A percentile compares a stretch with the other conserved stretches of the same genome.
phyloP scores from a whole-genome alignment of 2,329 filamentous ascomycete genomes.

The Aureobasidium musti region DNA sequence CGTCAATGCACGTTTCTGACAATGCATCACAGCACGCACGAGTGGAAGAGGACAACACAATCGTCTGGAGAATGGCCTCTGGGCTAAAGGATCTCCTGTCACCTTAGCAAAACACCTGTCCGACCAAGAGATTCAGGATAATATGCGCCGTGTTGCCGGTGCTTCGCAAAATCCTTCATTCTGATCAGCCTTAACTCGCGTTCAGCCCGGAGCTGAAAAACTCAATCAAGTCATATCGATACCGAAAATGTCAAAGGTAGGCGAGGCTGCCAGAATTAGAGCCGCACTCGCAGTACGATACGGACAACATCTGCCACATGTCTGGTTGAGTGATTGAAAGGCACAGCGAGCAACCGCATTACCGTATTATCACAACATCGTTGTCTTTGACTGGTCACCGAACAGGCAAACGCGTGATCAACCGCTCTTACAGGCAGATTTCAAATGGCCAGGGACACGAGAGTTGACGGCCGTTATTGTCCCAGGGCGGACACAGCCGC shows the following conservation, averaged over 20 bases:
- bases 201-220: slow-evolving; percentile 11
- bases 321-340: not conserved
- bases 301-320: not conserved
- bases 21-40: no score
- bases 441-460: not conserved
- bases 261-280: not conserved
- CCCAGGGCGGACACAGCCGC: slow-evolving; percentile 9
- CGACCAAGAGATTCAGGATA: no score
- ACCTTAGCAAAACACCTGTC: no score
- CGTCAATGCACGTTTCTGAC: not conserved
- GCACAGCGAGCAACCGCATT: not conserved
- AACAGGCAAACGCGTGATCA: not conserved
- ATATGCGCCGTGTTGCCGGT: not conserved
- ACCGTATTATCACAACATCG: not conserved
- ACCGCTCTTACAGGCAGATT: not conserved
- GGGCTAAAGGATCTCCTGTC: not conserved
- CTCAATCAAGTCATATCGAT: not conserved
- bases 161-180: not conserved
- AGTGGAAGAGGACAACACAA: not conserved
- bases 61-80: not conserved
- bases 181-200: not conserved
- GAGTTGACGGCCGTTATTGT: not conserved
- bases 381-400: no score
- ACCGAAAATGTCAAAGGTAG: not conserved
- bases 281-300: no score